These are phyloP conservation scores for Flaveria linearis DNA, from an alignment of 129 eudicot species.

Conservation along the genomic window DNA sequence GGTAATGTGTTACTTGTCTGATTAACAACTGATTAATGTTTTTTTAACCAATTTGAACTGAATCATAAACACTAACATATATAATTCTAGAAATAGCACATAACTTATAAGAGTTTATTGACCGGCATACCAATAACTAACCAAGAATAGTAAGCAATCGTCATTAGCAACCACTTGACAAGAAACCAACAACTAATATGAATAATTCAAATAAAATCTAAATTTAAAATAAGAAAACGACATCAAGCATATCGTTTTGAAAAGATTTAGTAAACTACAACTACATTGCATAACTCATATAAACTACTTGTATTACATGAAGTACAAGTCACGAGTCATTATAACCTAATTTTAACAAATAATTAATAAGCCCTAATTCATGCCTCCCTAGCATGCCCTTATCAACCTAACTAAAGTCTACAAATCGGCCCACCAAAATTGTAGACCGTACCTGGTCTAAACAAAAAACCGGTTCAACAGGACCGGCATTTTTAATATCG, in stretches of 20 bases:
- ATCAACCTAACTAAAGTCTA: constrained; percentile 40
- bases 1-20: too few species aligned
- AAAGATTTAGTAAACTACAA: constrained; percentile 2
- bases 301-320: too few species aligned
- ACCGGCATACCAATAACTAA: constrained; percentile 26
- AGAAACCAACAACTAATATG: constrained; percentile 24
- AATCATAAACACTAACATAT: not conserved
- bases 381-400: constrained; percentile 51
- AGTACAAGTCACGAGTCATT: constrained; percentile 6
- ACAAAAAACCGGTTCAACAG: constrained; percentile 43
- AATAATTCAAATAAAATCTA: constrained; percentile 26
- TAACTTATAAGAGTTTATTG: not conserved
- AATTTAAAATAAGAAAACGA: constrained; percentile 32
- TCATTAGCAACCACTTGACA: constrained; percentile 39
- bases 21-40: too few species aligned
- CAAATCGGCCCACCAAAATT: constrained; percentile 52
- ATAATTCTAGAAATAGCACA: not conserved
- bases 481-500: constrained; percentile 38
- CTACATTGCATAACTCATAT: constrained; percentile 6
- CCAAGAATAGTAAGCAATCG: constrained; percentile 36
- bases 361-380: constrained; percentile 32
- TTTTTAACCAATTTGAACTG: not conserved
- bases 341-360: constrained; percentile 17
- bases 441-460: constrained; percentile 44
- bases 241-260: constrained; percentile 32